Evolutionary conservation across 352 stramenopile species (phyloP).

Genomic region (Globisporangium orthogonon): DNA sequence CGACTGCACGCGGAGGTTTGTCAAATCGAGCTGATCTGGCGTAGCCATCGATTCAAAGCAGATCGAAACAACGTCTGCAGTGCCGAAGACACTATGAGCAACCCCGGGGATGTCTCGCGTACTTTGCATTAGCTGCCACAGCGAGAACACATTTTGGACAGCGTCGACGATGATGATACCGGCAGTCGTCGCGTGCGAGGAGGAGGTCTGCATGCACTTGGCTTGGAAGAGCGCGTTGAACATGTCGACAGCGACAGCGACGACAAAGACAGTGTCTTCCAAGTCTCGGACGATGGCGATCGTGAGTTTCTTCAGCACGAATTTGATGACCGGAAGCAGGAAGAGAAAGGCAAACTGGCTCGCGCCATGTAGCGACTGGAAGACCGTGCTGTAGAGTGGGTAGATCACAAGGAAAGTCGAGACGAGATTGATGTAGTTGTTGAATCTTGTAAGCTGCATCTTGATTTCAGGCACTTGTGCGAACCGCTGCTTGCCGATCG

Average conservation of each 20-base stretch:
- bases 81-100: background rate
- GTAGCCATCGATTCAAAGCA: background rate
- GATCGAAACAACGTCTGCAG: background rate
- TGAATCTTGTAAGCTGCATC: conserved; percentile 1
- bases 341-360: conserved; percentile 10
- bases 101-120: background rate
- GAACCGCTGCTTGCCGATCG: conserved; percentile 10
- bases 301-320: conserved; percentile 1
- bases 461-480: conserved; percentile 7
- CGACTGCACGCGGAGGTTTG: background rate
- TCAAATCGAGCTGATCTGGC: background rate
- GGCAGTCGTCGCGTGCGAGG: conserved; percentile 13
- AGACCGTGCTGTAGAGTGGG: conserved; percentile 4
- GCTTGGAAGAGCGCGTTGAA: conserved; percentile 12
- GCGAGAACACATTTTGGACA: conserved; percentile 4
- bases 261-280: background rate
- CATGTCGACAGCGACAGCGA: conserved; percentile 2
- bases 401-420: conserved; percentile 6
- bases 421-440: background rate
- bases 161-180: conserved; percentile 7
- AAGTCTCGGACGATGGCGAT: conserved; percentile 1
- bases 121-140: background rate
- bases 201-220: conserved; percentile 17
- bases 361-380: background rate
- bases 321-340: conserved; percentile 7